Evolutionary conservation across 2,329 filamentous ascomycete species (phyloP).

Genomic region (Apiospora pterosperma): DNA sequence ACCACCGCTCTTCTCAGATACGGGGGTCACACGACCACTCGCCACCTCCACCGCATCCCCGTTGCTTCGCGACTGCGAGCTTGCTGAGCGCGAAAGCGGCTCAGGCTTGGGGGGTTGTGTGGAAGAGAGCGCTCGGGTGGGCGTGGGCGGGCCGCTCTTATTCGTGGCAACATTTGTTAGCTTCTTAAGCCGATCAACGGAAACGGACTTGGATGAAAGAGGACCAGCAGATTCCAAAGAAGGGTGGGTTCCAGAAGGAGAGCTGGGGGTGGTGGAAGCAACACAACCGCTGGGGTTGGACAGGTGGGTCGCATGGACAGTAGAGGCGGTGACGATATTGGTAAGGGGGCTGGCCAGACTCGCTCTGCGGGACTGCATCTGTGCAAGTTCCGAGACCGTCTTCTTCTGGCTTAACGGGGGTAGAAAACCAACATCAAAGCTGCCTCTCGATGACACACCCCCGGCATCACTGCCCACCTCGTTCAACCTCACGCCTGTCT

Average conservation of each 20-base stretch:
- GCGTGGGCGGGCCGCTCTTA: slow-evolving; percentile 92
- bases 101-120: slow-evolving; percentile 49
- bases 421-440: slow-evolving; percentile 26
- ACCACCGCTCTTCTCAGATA: slow-evolving; percentile 44
- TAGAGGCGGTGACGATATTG: slow-evolving; percentile 58
- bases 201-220: slow-evolving; percentile 53
- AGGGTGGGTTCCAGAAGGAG: slow-evolving; percentile 43
- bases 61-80: slow-evolving; percentile 23
- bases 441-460: slow-evolving; percentile 18
- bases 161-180: slow-evolving; percentile 79
- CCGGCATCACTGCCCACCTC: slow-evolving; percentile 37
- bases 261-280: slow-evolving; percentile 47
- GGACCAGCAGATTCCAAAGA: slow-evolving; percentile 31
- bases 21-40: slow-evolving; percentile 52
- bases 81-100: slow-evolving; percentile 12
- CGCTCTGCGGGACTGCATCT: slow-evolving; percentile 38
- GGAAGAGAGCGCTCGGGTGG: slow-evolving; percentile 78
- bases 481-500: slow-evolving; percentile 40
- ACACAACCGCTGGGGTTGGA: slow-evolving; percentile 61
- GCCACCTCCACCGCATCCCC: slow-evolving; percentile 39
- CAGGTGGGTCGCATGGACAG: slow-evolving; percentile 64
- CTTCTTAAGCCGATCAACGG: slow-evolving; percentile 70
- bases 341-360: slow-evolving; percentile 57
- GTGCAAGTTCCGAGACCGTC: slow-evolving; percentile 40
- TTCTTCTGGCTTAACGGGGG: slow-evolving; percentile 37